These are phyloP conservation scores for Astrothelium macrocarpum DNA, from an alignment of 495 filamentous ascomycete genomes.

Conservation along the genomic window DNA sequence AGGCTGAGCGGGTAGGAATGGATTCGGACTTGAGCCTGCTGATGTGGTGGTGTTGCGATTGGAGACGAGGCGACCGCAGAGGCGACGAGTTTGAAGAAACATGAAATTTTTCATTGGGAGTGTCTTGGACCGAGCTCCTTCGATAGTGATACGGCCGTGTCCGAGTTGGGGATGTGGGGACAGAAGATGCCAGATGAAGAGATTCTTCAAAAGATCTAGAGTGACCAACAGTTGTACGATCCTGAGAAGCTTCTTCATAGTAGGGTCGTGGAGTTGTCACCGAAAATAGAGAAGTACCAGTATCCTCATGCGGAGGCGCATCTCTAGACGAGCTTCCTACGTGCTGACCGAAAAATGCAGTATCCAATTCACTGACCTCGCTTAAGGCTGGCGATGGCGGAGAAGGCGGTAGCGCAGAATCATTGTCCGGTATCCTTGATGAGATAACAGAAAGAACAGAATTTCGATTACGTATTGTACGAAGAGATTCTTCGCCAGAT, in stretches of 20 bases:
- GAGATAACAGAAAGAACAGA: background rate
- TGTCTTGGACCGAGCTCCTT: background rate
- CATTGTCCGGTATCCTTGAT: background rate
- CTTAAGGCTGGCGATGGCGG: background rate
- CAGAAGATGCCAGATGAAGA: too few species aligned
- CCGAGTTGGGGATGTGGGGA: too few species aligned
- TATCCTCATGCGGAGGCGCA: background rate
- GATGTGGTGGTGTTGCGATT: background rate
- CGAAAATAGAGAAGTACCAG: background rate
- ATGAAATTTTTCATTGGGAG: background rate
- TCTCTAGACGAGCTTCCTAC: background rate
- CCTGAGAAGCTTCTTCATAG: background rate
- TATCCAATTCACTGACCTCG: background rate
- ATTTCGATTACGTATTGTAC: background rate
- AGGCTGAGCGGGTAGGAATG: background rate
- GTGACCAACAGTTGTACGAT: background rate
- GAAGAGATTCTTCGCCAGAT: conserved; percentile 1
- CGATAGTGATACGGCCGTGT: background rate
- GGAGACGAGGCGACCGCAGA: background rate
- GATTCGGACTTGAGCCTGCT: background rate
- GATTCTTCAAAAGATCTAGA: conserved; percentile 1
- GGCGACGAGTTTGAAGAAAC: background rate
- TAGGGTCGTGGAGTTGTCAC: background rate
- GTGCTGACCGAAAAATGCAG: background rate
- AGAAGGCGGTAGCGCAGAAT: background rate